Percentiles rank a stretch among this genome's conserved stretches.
phyloP scores from a whole-genome alignment of 345 rosid species.

The Rhodamnia rubescens region DNA sequence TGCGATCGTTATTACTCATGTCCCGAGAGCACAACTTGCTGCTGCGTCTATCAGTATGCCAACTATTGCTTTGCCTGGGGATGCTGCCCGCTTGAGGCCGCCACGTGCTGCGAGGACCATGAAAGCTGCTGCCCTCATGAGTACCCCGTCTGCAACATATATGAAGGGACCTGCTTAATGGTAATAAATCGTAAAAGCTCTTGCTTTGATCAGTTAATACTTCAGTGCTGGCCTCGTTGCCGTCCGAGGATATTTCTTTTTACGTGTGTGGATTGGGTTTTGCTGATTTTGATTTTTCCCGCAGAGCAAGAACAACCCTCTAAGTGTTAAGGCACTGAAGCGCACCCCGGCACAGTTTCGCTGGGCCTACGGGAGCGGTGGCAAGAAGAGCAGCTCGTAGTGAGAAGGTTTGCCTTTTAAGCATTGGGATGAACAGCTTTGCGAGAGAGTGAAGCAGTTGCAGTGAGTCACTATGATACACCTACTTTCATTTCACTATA shows the following conservation, averaged over 20 bases:
- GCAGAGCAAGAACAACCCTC: constrained; percentile 84
- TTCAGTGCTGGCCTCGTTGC: neutral
- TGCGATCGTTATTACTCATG: constrained; percentile 59
- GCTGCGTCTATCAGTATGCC: constrained; percentile 52
- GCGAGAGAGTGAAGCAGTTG: neutral
- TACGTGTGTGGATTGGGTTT: neutral
- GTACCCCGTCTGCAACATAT: constrained; percentile 58
- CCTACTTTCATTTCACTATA: neutral
- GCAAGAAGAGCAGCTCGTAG: constrained; percentile 33
- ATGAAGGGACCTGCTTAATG: constrained; percentile 52
- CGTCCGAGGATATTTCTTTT: neutral
- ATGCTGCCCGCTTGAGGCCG: constrained; percentile 85
- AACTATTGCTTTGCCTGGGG: constrained; percentile 79
- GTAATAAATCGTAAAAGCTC: constrained; percentile 13
- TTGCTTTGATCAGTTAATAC: neutral
- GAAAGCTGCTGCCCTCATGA: constrained; percentile 84
- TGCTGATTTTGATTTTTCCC: neutral
- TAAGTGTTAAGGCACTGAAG: constrained; percentile 57
- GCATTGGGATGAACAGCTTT: neutral
- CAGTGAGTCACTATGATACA: neutral
- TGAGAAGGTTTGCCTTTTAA: neutral
- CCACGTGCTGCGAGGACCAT: constrained; percentile 77
- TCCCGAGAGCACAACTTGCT: constrained; percentile 68
- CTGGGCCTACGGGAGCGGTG: constrained; percentile 34
- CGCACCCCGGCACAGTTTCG: constrained; percentile 64